Evolutionary conservation across 306 rosid species (phyloP), one percentile per base, ranked within the genome.

Genomic region (Trifolium repens): DNA sequence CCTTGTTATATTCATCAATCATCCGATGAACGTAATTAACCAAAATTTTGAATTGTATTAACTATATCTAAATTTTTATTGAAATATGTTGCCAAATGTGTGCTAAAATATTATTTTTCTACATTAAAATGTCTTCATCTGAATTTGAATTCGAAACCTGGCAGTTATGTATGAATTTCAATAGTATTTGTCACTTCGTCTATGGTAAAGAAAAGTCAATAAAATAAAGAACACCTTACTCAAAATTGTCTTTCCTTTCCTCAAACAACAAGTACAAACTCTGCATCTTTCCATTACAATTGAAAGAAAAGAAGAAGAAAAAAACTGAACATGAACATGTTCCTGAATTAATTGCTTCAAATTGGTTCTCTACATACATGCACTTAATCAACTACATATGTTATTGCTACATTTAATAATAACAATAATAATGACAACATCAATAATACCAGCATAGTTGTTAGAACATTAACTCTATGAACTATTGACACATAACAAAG

Each of bases 341-440:
- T 37, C 53, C 54, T 55, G 42, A 65, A 32, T 32, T 61, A 64
- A 79, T 68, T 67, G 82, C 73, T 78, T 69, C 77, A 67, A 80
- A 59, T 71, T 55, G 15, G 71, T 12, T 30, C 77, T 63, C 77
- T 74, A 82, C 76, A 73, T 52, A 84, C 76, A 69, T 35, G 74
- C 52, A 61, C 50, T 39, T 40, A 34, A 54, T 73, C 73, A 77
- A 78, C 84, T 32, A 62, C 19, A 57, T 42, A 80, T 67, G 47
- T 17, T 37, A 26, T 58, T 66, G 77, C 75, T 76, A 79, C 81
- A 77, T 60, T 4, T 50, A 11, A 44, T 13, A 44, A 43, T 2
- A 49, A 49, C 15, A 49, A 2, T 49, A 15, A 49, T 14, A 49
- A 39, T 8, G n/a, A 55, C 10, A 22, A 55, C 2, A 55, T 22